These are phyloP conservation scores for Fusarium anthophilum DNA, from an alignment of 2,329 filamentous ascomycete species.

Conservation along the genomic window DNA sequence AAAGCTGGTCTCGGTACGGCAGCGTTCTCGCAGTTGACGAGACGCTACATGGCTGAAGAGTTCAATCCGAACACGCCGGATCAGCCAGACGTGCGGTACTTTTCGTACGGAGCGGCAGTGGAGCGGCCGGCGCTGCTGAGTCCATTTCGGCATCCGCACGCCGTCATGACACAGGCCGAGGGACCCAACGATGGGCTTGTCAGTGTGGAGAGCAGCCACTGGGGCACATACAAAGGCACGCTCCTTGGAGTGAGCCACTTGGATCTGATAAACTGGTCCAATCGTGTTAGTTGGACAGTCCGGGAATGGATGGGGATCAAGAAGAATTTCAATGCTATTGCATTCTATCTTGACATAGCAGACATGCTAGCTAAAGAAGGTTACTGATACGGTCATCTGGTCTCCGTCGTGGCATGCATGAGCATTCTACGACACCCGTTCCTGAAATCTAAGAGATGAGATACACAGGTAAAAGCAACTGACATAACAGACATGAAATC, in stretches of 20 bases:
- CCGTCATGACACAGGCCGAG: slow-evolving; percentile 60
- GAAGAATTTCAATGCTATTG: slow-evolving; percentile 72
- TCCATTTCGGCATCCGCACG: slow-evolving; percentile 65
- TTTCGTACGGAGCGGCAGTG: slow-evolving; percentile 68
- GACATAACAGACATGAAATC: background rate
- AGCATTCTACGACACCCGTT: background rate
- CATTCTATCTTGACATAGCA: slow-evolving; percentile 72
- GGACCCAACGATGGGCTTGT: slow-evolving; percentile 74
- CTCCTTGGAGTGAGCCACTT: slow-evolving; percentile 69
- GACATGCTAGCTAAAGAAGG: slow-evolving; percentile 79
- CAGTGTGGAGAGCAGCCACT: slow-evolving; percentile 69
- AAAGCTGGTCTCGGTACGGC: slow-evolving; percentile 64
- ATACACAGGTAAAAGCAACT: background rate
- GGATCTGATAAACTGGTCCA: slow-evolving; percentile 75
- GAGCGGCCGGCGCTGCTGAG: slow-evolving; percentile 67
- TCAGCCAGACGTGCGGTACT: slow-evolving; percentile 63
- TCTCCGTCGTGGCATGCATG: background rate
- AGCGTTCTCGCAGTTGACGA: slow-evolving; percentile 70
- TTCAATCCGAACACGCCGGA: slow-evolving; percentile 70
- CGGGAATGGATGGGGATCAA: slow-evolving; percentile 62
- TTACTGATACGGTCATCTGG: slow-evolving; percentile 40
- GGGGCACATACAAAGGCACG: slow-evolving; percentile 72
- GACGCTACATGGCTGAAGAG: slow-evolving; percentile 63
- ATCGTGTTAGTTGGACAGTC: slow-evolving; percentile 64
- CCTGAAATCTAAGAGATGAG: background rate